Base-by-base conservation (phyloP, 257 asterid species). In the Nemophila menziesii region DNA sequence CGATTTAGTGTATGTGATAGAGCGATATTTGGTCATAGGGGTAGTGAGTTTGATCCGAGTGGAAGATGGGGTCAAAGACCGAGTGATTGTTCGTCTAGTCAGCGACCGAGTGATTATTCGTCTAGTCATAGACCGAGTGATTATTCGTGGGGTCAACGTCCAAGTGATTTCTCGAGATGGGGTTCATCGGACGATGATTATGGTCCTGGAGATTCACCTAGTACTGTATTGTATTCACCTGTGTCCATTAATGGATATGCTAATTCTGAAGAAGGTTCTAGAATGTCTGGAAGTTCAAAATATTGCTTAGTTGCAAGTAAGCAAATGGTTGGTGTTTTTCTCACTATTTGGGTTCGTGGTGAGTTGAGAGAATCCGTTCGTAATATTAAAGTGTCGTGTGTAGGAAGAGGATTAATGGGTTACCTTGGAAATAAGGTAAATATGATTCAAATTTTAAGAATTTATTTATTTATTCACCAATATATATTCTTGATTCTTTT, bases 331-430 rank as follows among this genome's bases (percentile, higher is more conserved):
- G 99, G 99, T 20, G 43, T 90, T 58, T 90, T 67, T 64, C 93
- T 90, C 50, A 90, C 93, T 0, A 78, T 90, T 41, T 90, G 99
- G 99, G 96, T 90, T 20, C 84, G 94, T 18, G 73, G 82, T 40
- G 99, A 90, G 61, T 56, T 90, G 54, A 75, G 79, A 13, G 99
- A 90, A 64, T 89, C 76, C 21, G 93, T 79, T 10, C 69, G 64
- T 52, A 86, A 90, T 68, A 64, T 90, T 55, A 90, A 90, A 77
- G 79, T 90, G 49, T 85, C 99, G 12, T 82, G 94, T 48, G 81
- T 90, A 36, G 99, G 99, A 17, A 65, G 96, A 67, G 99, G 99
- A 58, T 55, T 90, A 64, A 85, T 85, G 99, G 99, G 99, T 10
- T 90, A 90, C 61, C 95, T 90, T 8, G 96, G 99, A 16, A 90